Evolutionary conservation across 2,329 filamentous ascomycete genomes (phyloP).

Genomic region (Setomelanomma holmii): DNA sequence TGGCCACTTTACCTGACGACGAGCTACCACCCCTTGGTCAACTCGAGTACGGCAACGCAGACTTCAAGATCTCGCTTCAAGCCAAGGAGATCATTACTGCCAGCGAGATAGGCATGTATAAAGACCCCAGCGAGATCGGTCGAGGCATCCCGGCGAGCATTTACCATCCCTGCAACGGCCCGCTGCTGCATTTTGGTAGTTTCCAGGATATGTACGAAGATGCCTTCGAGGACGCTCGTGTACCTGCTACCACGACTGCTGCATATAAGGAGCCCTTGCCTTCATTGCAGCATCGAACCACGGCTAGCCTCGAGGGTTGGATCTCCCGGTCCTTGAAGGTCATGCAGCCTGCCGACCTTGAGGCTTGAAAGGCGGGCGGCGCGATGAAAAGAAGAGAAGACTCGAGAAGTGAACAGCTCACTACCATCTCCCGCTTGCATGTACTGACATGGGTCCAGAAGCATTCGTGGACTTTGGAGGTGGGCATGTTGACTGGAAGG

Average conservation of each 20-base stretch:
- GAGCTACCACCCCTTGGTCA: constrained; percentile 7
- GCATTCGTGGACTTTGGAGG: not conserved
- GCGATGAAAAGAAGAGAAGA: not conserved
- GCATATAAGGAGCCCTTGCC: constrained; percentile 3
- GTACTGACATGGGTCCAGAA: not conserved
- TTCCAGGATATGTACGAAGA: constrained; percentile 5
- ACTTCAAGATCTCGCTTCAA: constrained; percentile 15
- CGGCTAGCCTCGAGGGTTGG: not conserved
- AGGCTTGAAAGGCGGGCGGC: not conserved
- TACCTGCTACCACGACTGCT: constrained; percentile 4
- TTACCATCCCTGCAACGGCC: not conserved
- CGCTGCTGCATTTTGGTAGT: constrained; percentile 13
- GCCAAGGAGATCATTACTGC: constrained; percentile 4
- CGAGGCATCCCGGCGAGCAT: not conserved
- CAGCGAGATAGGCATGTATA: constrained; percentile 13
- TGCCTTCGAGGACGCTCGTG: not conserved
- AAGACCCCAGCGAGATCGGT: constrained; percentile 7
- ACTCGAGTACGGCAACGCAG: constrained; percentile 18
- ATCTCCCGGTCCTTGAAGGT: not conserved
- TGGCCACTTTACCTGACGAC: not conserved
- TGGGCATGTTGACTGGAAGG: not conserved
- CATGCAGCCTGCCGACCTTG: not conserved
- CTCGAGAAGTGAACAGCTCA: not conserved
- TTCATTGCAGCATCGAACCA: not conserved
- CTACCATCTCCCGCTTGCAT: not conserved